These are phyloP conservation scores for Phytophthora macrochlamydospora DNA, from an alignment of 352 stramenopile genomes.

Conservation along the genomic window DNA sequence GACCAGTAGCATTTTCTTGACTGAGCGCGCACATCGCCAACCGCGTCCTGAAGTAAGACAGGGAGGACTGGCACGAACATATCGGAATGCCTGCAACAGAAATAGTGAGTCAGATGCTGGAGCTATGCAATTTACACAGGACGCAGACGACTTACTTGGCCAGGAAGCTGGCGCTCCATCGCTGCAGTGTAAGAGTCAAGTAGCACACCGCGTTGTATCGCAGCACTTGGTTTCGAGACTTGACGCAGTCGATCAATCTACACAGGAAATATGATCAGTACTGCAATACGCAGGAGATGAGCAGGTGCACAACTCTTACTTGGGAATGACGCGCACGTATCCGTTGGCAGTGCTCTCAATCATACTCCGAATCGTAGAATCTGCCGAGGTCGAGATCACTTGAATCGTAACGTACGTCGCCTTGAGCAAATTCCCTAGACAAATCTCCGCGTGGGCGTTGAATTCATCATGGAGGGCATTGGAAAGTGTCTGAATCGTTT, in stretches of 20 bases:
- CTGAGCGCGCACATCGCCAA: slow-evolving; percentile 75
- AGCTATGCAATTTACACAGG: no score
- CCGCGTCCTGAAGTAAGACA: slow-evolving; percentile 63
- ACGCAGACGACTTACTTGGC: slow-evolving; percentile 56
- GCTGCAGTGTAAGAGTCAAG: slow-evolving; percentile 72
- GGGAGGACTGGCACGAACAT: slow-evolving; percentile 67
- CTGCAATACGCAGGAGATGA: neutral
- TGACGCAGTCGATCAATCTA: slow-evolving; percentile 79
- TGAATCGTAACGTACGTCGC: slow-evolving; percentile 89
- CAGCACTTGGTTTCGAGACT: slow-evolving; percentile 78
- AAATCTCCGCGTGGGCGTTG: slow-evolving; percentile 77
- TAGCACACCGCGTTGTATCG: slow-evolving; percentile 75
- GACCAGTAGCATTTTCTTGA: slow-evolving; percentile 84
- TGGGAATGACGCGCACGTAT: slow-evolving; percentile 72
- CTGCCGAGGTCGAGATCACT: slow-evolving; percentile 79
- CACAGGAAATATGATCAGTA: neutral
- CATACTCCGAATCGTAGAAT: slow-evolving; percentile 75
- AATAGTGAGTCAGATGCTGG: neutral
- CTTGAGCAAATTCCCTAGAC: slow-evolving; percentile 74
- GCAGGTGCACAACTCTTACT: slow-evolving; percentile 43
- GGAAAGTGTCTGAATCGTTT: slow-evolving; percentile 70
- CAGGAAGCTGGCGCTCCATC: slow-evolving; percentile 68
- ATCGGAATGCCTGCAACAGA: slow-evolving; percentile 52
- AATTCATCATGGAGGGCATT: slow-evolving; percentile 73
- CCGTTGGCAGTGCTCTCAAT: slow-evolving; percentile 78